phyloP scores from a whole-genome alignment of 1,284 basidiomycete genomes.

The Exobasidium rhododendri region DNA sequence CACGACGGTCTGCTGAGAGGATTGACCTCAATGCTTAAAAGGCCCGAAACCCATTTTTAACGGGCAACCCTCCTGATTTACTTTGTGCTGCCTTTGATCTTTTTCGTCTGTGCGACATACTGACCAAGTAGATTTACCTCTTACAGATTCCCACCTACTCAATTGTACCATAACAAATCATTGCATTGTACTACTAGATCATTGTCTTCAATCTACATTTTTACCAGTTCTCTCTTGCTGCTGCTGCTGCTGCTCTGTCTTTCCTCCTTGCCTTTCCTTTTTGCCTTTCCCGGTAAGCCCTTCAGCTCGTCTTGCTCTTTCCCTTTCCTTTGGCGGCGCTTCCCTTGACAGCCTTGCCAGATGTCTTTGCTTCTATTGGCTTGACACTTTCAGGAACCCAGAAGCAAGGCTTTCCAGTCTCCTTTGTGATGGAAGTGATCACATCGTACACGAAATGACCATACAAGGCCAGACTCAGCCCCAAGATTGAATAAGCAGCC shows the following conservation, averaged over 20 bases:
- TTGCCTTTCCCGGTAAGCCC: background rate
- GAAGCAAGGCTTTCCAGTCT: conserved; percentile 23
- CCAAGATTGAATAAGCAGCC: conserved; percentile 69
- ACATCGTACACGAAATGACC: conserved; percentile 63
- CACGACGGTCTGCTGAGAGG: background rate
- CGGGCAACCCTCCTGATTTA: background rate
- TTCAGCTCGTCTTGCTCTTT: background rate
- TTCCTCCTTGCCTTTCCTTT: background rate
- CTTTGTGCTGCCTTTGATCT: background rate
- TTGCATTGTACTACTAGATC: background rate
- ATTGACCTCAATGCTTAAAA: background rate
- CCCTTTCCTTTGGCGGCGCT: background rate
- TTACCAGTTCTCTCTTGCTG: background rate
- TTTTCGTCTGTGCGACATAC: background rate
- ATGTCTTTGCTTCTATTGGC: conserved; percentile 1
- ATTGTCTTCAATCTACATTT: no score
- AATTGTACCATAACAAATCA: background rate
- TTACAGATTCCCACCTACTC: background rate
- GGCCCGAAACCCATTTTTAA: conserved; percentile 1
- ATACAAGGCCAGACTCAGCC: conserved; percentile 69
- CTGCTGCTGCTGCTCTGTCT: background rate
- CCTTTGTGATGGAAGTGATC: conserved; percentile 45
- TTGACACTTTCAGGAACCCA: conserved; percentile 12
- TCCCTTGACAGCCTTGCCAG: background rate
- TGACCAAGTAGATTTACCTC: background rate